phyloP scores from a whole-genome alignment of 345 rosid genomes.

The Linum lewisii region DNA sequence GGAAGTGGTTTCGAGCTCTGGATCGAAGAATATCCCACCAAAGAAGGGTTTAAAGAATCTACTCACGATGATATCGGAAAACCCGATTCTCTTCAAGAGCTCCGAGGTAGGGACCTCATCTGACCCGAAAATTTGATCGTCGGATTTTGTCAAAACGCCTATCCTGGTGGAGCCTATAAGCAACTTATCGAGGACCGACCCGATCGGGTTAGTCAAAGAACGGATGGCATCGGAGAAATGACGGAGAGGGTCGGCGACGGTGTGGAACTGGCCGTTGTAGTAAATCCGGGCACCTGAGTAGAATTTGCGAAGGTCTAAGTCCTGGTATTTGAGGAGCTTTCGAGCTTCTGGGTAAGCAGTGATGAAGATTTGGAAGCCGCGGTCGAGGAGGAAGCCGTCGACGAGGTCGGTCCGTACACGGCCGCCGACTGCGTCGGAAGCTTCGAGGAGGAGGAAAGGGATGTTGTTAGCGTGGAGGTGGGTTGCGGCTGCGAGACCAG shows the following conservation, averaged over 20 bases:
- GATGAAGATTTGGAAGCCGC: constrained; percentile 97
- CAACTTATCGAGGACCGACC: constrained; percentile 59
- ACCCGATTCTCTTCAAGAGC: constrained; percentile 44
- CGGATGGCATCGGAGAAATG: constrained; percentile 61
- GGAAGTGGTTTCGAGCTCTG: constrained; percentile 67
- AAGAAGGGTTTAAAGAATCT: constrained; percentile 78
- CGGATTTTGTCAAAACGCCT: constrained; percentile 42
- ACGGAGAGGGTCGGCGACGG: constrained; percentile 77
- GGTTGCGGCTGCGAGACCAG: constrained; percentile 85
- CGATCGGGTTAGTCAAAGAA: constrained; percentile 68
- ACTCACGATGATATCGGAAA: constrained; percentile 47
- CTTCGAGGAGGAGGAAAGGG: constrained; percentile 67
- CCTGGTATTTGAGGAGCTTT: constrained; percentile 53
- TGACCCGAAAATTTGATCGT: constrained; percentile 39
- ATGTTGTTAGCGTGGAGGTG: constrained; percentile 41
- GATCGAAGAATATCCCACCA: constrained; percentile 86
- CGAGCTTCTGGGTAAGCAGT: constrained; percentile 88
- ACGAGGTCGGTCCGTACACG: constrained; percentile 77
- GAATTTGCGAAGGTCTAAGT: constrained; percentile 48
- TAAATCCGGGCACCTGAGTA: constrained; percentile 75
- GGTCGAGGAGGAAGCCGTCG: constrained; percentile 75
- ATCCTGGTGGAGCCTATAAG: constrained; percentile 65
- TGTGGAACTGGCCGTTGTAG: constrained; percentile 54
- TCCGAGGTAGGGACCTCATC: constrained; percentile 47
- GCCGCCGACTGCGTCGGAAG: constrained; percentile 80